These are phyloP conservation scores for Apiospora aurea DNA, from an alignment of 2,329 filamentous ascomycete species.

Conservation along the genomic window DNA sequence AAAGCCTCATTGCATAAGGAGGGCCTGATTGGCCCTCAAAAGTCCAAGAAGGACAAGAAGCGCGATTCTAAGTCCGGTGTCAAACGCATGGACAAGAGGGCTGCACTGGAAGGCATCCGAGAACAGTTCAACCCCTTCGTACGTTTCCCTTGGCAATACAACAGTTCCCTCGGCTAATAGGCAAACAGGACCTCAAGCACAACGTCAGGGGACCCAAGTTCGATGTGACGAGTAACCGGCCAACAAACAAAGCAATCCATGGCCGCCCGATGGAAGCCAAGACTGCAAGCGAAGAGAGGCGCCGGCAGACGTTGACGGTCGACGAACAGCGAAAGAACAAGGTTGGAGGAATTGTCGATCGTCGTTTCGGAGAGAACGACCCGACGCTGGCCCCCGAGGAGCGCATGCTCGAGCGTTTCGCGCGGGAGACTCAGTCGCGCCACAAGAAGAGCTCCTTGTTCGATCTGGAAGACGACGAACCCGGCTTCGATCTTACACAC, in stretches of 20 bases:
- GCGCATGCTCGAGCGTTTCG: conserved; percentile 89
- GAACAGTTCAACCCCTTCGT: conserved; percentile 97
- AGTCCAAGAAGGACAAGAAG: conserved; percentile 94
- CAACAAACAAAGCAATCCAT: conserved; percentile 64
- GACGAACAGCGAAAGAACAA: conserved; percentile 92
- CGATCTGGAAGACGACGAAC: conserved; percentile 86
- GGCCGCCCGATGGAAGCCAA: conserved; percentile 85
- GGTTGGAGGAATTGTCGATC: conserved; percentile 89
- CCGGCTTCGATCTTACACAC: conserved; percentile 75
- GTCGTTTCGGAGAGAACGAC: conserved; percentile 95
- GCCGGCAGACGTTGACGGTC: conserved; percentile 82
- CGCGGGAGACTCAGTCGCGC: conserved; percentile 81
- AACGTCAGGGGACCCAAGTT: conserved; percentile 82
- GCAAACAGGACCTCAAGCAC: conserved; percentile 71
- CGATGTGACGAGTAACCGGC: conserved; percentile 75
- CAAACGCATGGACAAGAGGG: conserved; percentile 78
- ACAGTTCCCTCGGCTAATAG: background rate
- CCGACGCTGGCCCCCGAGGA: conserved; percentile 93
- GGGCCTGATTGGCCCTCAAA: conserved; percentile 87
- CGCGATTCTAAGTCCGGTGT: conserved; percentile 74
- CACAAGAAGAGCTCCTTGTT: conserved; percentile 84
- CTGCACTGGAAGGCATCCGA: conserved; percentile 83
- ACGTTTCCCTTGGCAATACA: background rate
- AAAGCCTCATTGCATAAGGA: conserved; percentile 90
- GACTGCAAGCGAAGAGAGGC: conserved; percentile 83